These are phyloP conservation scores for Lachancea kluyveri DNA, from an alignment of 805 yeast genomes.

Conservation along the genomic window DNA sequence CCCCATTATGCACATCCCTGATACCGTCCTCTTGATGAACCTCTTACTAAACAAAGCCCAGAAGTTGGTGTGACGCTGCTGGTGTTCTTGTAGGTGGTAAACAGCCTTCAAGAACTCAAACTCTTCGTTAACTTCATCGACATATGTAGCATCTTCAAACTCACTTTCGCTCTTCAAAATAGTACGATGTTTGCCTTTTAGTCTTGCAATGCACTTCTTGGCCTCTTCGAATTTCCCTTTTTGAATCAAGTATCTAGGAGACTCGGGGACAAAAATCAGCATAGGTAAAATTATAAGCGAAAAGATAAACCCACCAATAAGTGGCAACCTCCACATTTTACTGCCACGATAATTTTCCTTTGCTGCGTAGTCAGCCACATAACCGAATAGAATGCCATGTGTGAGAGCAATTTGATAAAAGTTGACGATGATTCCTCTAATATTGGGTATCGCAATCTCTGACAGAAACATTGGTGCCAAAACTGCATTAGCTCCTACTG, in stretches of 20 bases:
- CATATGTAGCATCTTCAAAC: neutral
- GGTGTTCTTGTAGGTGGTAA: constrained; percentile 3
- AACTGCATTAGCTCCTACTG: constrained; percentile 65
- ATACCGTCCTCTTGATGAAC: constrained; percentile 5
- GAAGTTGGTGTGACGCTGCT: constrained; percentile 1
- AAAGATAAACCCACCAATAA: constrained; percentile 38
- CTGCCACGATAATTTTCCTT: constrained; percentile 28
- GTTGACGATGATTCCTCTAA: constrained; percentile 58
- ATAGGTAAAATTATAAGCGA: constrained; percentile 44
- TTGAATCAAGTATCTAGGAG: constrained; percentile 53
- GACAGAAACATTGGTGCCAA: constrained; percentile 60
- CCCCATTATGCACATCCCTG: constrained; percentile 7
- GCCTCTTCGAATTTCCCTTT: constrained; percentile 47
- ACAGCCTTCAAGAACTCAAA: constrained; percentile 2
- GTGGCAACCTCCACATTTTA: constrained; percentile 61
- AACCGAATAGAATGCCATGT: constrained; percentile 56
- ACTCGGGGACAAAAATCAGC: constrained; percentile 56
- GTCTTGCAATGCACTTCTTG: constrained; percentile 39
- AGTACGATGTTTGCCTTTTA: too few species aligned
- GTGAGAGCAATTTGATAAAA: constrained; percentile 54
- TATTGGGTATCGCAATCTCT: constrained; percentile 54
- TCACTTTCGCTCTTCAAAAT: too few species aligned
- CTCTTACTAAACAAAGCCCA: constrained; percentile 5
- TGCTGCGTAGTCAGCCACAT: constrained; percentile 55
- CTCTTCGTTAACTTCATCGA: constrained; percentile 4